Percentiles rank a stretch among this genome's conserved stretches.
phyloP scores from a whole-genome alignment of 352 stramenopile species.

The Globisporangium rhizosaccharum region DNA sequence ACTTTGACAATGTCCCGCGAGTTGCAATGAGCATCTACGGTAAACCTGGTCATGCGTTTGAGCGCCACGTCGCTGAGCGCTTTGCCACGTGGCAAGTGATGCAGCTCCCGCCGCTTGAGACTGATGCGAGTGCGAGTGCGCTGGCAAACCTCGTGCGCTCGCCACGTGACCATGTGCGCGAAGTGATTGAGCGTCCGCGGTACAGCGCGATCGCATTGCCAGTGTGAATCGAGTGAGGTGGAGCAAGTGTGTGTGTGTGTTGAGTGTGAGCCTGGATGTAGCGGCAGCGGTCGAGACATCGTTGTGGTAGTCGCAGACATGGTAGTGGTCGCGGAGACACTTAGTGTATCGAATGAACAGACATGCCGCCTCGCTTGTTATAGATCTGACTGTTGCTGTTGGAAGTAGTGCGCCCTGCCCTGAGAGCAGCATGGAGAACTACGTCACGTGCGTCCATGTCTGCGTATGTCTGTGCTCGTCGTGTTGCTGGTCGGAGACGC shows the following conservation, averaged over 20 bases:
- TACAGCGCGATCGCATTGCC: constrained; percentile 38
- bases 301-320: too few species aligned
- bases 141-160: constrained; percentile 14
- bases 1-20: constrained; percentile 34
- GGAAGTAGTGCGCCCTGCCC: too few species aligned
- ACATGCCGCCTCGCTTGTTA: too few species aligned
- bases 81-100: constrained; percentile 18
- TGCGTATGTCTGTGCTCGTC: not conserved
- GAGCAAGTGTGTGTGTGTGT: too few species aligned
- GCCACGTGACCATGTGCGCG: constrained; percentile 2
- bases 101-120: constrained; percentile 20
- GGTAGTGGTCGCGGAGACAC: too few species aligned
- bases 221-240: too few species aligned
- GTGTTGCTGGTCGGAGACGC: not conserved
- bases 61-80: constrained; percentile 26
- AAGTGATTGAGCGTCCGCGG: constrained; percentile 14
- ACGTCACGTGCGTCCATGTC: constrained; percentile 24
- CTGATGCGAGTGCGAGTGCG: constrained; percentile 29
- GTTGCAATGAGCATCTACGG: constrained; percentile 46
- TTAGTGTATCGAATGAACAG: too few species aligned
- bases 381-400: too few species aligned
- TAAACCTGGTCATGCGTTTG: constrained; percentile 33
- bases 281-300: too few species aligned
- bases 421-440: constrained; percentile 32
- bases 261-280: too few species aligned